Evolutionary conservation across 352 stramenopile genomes (phyloP).

Genomic region (Phytopythium boreale): DNA sequence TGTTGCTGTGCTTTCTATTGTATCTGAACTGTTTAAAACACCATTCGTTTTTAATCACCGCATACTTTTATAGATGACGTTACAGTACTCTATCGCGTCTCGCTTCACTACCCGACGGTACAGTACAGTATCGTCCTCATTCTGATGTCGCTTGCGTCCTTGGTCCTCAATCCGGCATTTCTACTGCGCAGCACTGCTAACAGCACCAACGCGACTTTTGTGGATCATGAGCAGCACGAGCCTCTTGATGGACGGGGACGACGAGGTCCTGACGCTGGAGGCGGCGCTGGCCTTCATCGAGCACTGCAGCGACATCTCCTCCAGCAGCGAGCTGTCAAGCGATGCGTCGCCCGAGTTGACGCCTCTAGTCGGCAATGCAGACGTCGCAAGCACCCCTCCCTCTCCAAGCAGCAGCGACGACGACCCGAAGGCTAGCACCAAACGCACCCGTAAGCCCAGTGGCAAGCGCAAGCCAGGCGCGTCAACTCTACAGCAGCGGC

Average conservation of each 20-base stretch:
- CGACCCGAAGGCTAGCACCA: background rate
- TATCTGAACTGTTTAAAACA: too few relatives aligned
- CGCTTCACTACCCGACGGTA: too few relatives aligned
- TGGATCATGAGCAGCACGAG: background rate
- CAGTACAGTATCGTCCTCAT: too few relatives aligned
- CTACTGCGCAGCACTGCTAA: too few relatives aligned
- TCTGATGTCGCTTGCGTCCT: too few relatives aligned
- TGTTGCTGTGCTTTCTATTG: too few relatives aligned
- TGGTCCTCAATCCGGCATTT: background rate
- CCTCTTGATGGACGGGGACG: conserved; percentile 12
- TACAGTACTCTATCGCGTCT: too few relatives aligned
- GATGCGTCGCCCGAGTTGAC: background rate
- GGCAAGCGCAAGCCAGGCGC: conserved; percentile 17
- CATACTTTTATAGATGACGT: too few relatives aligned
- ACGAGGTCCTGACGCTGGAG: conserved; percentile 15
- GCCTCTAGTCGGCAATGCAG: background rate
- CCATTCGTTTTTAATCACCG: too few relatives aligned
- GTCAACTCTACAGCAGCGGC: conserved; percentile 26
- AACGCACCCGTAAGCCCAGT: too few relatives aligned
- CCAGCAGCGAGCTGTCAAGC: background rate
- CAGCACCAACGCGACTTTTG: too few relatives aligned
- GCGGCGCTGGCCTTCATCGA: conserved; percentile 27
- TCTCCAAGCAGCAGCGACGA: conserved; percentile 1
- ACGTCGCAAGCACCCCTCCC: background rate
- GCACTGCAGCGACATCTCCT: too few relatives aligned